A percentile compares a stretch with the other conserved stretches of the same genome.
Conservation (phyloP, 805 yeast species). For the Kodamaea kakaduensis region DNA sequence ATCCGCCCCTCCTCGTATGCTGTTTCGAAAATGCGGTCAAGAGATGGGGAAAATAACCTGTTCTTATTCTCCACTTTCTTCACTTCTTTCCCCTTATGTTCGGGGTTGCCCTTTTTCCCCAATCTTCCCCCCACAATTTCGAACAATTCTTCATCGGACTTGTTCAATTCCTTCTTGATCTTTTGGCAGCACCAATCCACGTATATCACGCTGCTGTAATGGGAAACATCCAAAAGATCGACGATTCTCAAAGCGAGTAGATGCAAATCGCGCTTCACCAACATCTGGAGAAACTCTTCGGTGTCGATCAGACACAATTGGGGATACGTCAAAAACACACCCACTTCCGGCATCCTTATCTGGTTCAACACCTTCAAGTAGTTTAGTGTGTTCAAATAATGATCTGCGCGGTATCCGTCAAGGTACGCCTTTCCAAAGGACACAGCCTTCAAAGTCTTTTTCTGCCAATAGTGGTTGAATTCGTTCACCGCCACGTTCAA, state of each 20-base stretch:
- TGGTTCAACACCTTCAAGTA: constrained; percentile 65
- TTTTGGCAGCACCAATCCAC: constrained; percentile 79
- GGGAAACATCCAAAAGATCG: constrained; percentile 43
- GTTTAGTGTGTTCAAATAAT: constrained; percentile 61
- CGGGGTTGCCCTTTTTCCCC: constrained; percentile 29
- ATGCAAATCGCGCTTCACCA: constrained; percentile 58
- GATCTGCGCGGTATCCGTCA: constrained; percentile 50
- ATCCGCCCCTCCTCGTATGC: constrained; percentile 83
- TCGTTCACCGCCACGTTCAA: constrained; percentile 74
- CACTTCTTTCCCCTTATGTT: neutral
- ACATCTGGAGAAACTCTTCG: constrained; percentile 49
- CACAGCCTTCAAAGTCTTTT: constrained; percentile 73
- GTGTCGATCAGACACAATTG: constrained; percentile 54
- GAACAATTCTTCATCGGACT: constrained; percentile 59
- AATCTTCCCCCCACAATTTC: constrained; percentile 47
- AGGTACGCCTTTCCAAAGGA: constrained; percentile 74
- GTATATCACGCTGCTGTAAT: constrained; percentile 43
- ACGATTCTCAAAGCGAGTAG: constrained; percentile 61
- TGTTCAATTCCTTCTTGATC: constrained; percentile 49
- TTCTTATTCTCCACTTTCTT: too few relatives aligned
- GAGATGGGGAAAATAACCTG: constrained; percentile 31
- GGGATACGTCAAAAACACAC: constrained; percentile 58
- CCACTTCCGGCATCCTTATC: constrained; percentile 60
- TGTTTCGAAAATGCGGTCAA: constrained; percentile 53
- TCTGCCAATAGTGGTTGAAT: constrained; percentile 75